Conservation (phyloP, 148 eudicot species). For the Chenopodium berlandieri region DNA sequence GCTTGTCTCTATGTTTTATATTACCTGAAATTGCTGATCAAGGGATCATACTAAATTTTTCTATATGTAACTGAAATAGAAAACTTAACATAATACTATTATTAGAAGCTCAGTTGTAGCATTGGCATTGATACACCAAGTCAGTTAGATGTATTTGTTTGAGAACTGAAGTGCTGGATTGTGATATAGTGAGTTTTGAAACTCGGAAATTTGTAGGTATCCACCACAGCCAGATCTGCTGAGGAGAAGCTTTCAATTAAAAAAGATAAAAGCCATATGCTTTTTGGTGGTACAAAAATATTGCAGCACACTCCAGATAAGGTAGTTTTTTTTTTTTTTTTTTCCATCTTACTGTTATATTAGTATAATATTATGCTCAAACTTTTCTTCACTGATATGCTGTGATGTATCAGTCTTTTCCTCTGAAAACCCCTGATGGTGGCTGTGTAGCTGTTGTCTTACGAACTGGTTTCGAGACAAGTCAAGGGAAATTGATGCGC, state of each 20-base stretch:
- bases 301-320: slow-evolving; percentile 95
- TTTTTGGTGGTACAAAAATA: slow-evolving; percentile 98
- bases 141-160: not conserved
- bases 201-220: slow-evolving; percentile 52
- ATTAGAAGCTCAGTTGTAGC: not conserved
- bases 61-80: not conserved
- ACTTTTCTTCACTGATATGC: slow-evolving; percentile 16
- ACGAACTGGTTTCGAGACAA: slow-evolving; percentile 97
- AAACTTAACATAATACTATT: not conserved
- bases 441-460: slow-evolving; percentile 95
- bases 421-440: slow-evolving; percentile 88
- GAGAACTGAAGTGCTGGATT: not conserved
- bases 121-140: not conserved
- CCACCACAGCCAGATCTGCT: slow-evolving; percentile 56
- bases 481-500: slow-evolving; percentile 99
- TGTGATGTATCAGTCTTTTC: slow-evolving; percentile 49
- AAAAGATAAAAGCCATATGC: slow-evolving; percentile 79
- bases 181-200: not conserved
- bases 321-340: slow-evolving; percentile 34
- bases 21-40: too few relatives aligned
- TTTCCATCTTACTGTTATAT: not conserved
- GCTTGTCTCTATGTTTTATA: too few relatives aligned
- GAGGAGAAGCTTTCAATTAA: slow-evolving; percentile 67
- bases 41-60: too few relatives aligned
- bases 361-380: not conserved